Conservation (phyloP, 1,139 yeast genomes). For the Hansenula lynferdii region DNA sequence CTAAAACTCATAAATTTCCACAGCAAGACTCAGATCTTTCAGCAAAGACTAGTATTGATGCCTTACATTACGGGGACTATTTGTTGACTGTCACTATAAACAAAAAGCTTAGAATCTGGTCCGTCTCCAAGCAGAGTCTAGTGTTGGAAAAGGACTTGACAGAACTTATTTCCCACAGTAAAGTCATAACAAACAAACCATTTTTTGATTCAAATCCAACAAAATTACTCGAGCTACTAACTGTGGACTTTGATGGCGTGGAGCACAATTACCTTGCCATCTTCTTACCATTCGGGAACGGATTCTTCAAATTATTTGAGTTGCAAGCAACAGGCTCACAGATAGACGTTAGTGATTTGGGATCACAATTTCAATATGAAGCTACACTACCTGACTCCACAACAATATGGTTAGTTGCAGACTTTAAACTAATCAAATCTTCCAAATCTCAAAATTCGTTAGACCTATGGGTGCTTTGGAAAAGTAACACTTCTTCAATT, state of each 20-base stretch:
- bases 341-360: conserved; percentile 27
- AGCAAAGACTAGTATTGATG: conserved; percentile 27
- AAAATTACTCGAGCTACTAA: conserved; percentile 13
- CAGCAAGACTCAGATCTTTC: conserved; percentile 20
- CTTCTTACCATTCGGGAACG: conserved; percentile 39
- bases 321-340: conserved; percentile 23
- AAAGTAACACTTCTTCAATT: conserved; percentile 54
- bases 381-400: conserved; percentile 27
- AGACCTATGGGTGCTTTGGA: conserved; percentile 48
- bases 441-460: conserved; percentile 14
- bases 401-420: conserved; percentile 47
- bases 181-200: conserved; percentile 16
- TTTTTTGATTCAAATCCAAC: conserved; percentile 21
- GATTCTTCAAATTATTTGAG: conserved; percentile 38
- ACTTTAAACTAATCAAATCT: conserved; percentile 25
- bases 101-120: conserved; percentile 54
- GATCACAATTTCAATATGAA: conserved; percentile 23
- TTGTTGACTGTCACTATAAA: conserved; percentile 39
- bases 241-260: conserved; percentile 5
- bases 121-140: conserved; percentile 33
- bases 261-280: conserved; percentile 21
- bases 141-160: conserved; percentile 30
- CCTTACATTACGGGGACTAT: conserved; percentile 18
- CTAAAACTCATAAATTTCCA: conserved; percentile 9
- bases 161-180: conserved; percentile 14